Percentiles rank a stretch among this genome's conserved stretches.
Evolutionary conservation across 2,329 filamentous ascomycete species (phyloP).

Genomic region (Colletotrichum costaricense): DNA sequence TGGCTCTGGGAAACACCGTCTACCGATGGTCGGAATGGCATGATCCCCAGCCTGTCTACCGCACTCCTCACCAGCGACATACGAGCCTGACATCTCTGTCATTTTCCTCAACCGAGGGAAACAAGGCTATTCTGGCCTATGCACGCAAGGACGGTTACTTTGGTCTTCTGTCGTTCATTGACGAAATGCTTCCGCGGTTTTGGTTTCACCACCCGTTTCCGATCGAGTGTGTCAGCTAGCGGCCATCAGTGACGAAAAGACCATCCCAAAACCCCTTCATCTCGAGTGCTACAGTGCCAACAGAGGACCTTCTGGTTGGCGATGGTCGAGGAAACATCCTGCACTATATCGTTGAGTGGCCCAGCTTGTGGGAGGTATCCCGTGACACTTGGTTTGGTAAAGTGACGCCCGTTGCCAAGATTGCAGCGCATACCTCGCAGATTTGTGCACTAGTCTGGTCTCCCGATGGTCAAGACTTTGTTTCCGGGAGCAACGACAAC

Average conservation of each 20-base stretch:
- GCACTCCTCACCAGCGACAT: slow-evolving; percentile 40
- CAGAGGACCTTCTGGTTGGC: slow-evolving; percentile 88
- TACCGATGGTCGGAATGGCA: slow-evolving; percentile 89
- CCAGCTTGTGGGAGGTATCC: slow-evolving; percentile 69
- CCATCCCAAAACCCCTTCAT: slow-evolving; percentile 62
- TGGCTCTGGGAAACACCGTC: slow-evolving; percentile 82
- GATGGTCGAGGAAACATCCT: slow-evolving; percentile 86
- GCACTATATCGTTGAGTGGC: slow-evolving; percentile 93
- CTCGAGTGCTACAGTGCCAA: slow-evolving; percentile 65
- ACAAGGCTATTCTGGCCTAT: slow-evolving; percentile 84
- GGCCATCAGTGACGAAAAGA: slow-evolving; percentile 68
- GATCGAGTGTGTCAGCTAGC: slow-evolving; percentile 85
- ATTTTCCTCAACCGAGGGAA: slow-evolving; percentile 84
- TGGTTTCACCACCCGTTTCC: slow-evolving; percentile 77
- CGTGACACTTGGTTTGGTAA: slow-evolving; percentile 79
- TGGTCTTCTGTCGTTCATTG: slow-evolving; percentile 81
- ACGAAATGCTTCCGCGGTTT: slow-evolving; percentile 76
- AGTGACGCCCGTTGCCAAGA: slow-evolving; percentile 80
- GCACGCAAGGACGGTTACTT: slow-evolving; percentile 83
- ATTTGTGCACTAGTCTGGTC: slow-evolving; percentile 96
- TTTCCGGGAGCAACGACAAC: slow-evolving; percentile 94
- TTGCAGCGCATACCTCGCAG: slow-evolving; percentile 86
- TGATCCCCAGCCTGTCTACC: slow-evolving; percentile 70
- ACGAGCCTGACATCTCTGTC: slow-evolving; percentile 83
- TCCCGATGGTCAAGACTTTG: slow-evolving; percentile 78